Base-by-base conservation (phyloP, 345 rosid genomes). In the Iberis pinnata region DNA sequence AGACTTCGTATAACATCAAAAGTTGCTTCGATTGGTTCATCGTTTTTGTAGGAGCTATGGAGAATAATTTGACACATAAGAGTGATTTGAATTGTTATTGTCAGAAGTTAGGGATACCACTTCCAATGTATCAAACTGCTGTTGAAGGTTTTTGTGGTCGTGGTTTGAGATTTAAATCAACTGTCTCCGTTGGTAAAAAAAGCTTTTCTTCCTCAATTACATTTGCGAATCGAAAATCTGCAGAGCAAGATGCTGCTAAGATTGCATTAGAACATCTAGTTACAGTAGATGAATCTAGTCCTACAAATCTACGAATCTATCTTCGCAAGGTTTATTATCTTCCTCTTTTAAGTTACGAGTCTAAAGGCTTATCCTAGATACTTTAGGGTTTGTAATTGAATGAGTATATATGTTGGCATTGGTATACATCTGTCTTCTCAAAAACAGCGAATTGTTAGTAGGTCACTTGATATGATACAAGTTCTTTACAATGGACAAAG, bases 191-290 rank as follows among this genome's bases (percentile, higher is more conserved):
- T 44, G 32, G 32, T 19, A 0, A 18, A 17, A 22, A 12, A 18
- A 52, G 2, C 14, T 52, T 62, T 25, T n/a, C 39, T 15, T 51
- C 52, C 16, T 1, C 7, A 3, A 33, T 18, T 35, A 12, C 38
- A 0, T 36, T 43, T 29, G 4, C 9, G 1, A 35, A 26, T 11
- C 53, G 46, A 5, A 52, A 25, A 32, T 20, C 37, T 6, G 52
- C 52, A 8, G 59, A 52, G 37, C 53, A 61, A 43, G 45, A 52
- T 24, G 67, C 11, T 51, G 58, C 67, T 1, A 61, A 61, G 52
- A 2, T 61, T 43, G 59, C 59, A 6, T 61, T 52, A 43, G 12
- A 51, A 4, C 27, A 43, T 15, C 38, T 61, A 11, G 45, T 12
- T 3, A 25, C 5, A 11, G 53, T 10, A 12, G 41, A 35, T 15